phyloP scores from a whole-genome alignment of 2,329 filamentous ascomycete species.

The Colletotrichum sp. region DNA sequence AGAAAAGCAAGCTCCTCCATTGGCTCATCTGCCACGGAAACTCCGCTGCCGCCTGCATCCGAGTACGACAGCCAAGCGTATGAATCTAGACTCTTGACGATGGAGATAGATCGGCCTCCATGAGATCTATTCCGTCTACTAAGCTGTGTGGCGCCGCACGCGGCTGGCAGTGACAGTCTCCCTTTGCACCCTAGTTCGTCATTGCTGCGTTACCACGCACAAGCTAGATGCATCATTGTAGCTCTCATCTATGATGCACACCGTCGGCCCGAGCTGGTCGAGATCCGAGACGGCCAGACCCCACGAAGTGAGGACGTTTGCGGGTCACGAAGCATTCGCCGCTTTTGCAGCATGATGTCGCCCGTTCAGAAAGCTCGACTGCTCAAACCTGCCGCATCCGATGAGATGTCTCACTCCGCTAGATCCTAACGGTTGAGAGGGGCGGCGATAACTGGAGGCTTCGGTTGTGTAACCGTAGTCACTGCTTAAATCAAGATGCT shows the following conservation, averaged over 20 bases:
- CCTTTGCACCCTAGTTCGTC: neutral
- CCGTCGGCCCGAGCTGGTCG: neutral
- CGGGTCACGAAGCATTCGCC: neutral
- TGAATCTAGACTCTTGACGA: neutral
- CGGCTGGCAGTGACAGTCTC: neutral
- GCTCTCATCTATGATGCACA: neutral
- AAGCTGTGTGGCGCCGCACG: neutral
- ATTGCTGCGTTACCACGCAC: neutral
- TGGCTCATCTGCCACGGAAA: neutral
- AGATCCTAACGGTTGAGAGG: neutral
- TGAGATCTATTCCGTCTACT: neutral
- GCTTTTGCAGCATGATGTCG: neutral
- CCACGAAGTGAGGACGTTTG: neutral
- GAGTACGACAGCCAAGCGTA: neutral
- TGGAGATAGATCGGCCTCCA: neutral
- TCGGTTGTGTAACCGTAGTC: neutral
- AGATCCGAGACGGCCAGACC: neutral
- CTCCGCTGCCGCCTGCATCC: neutral
- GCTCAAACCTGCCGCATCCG: neutral
- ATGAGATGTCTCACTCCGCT: neutral
- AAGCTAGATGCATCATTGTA: neutral
- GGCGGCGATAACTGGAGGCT: neutral
- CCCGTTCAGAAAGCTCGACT: neutral
- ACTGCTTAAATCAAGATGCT: neutral
- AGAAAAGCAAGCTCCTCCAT: neutral